Evolutionary conservation across 768 basidiomycete species (phyloP).

Genomic region (Russula abietina): DNA sequence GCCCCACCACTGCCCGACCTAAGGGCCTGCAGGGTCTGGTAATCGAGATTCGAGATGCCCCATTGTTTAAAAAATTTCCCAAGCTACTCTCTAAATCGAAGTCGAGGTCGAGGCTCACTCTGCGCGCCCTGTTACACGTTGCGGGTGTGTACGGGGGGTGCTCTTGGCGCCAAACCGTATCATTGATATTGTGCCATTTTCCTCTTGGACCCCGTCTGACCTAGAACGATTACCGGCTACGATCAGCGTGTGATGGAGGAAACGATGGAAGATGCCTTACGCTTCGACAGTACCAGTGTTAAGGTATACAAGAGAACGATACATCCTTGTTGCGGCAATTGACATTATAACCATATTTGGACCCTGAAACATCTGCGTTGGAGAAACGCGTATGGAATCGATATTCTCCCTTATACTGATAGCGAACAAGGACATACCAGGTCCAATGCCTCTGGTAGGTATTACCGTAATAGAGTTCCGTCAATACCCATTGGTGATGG

Average conservation of each 20-base stretch:
- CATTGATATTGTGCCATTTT: not conserved
- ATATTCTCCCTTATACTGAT: not conserved
- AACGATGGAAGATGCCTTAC: not conserved
- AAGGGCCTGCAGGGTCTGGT: no score
- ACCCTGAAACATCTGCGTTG: not conserved
- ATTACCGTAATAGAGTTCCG: no score
- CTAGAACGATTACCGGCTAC: not conserved
- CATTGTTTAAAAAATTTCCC: no score
- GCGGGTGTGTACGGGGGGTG: not conserved
- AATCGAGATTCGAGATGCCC: no score
- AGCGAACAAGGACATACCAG: not conserved
- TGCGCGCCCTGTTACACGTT: not conserved
- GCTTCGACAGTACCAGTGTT: not conserved
- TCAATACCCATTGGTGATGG: not conserved
- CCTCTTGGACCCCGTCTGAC: no score
- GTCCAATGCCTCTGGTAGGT: not conserved
- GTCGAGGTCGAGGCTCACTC: not conserved
- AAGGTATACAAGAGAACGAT: not conserved
- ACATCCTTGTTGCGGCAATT: not conserved
- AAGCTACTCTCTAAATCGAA: not conserved
- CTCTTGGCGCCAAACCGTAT: no score
- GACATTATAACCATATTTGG: not conserved
- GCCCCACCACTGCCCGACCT: no score
- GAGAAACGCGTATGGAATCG: not conserved
- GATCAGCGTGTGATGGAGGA: not conserved